Conservation (phyloP, 345 rosid genomes). For the Boechera stricta region DNA sequence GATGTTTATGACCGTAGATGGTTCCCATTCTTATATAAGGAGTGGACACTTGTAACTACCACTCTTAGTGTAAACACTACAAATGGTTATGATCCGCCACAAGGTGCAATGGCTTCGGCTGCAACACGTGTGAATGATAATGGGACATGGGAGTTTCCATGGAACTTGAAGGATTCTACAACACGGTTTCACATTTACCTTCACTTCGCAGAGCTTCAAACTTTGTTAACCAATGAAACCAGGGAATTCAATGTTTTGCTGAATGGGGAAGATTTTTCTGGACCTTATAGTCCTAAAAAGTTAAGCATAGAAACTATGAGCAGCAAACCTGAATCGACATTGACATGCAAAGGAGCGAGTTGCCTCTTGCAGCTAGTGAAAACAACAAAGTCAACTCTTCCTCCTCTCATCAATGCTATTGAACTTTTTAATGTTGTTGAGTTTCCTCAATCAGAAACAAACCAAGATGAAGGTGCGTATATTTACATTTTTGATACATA, state of each 20-base stretch:
- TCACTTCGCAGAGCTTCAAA: neutral
- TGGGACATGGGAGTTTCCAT: neutral
- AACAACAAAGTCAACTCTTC: neutral
- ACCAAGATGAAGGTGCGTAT: neutral
- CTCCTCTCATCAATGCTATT: conserved; percentile 7
- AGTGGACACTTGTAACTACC: neutral
- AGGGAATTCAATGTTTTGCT: neutral
- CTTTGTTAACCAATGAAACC: neutral
- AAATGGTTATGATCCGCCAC: neutral
- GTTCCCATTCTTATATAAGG: neutral
- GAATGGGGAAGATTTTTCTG: neutral
- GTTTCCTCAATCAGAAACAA: neutral
- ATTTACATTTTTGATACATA: neutral
- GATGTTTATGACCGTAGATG: neutral
- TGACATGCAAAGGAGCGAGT: neutral
- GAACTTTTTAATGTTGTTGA: neutral
- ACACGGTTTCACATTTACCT: neutral
- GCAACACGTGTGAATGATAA: neutral
- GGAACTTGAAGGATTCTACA: neutral
- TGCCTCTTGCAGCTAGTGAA: neutral
- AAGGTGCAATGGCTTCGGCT: neutral
- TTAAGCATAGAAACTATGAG: neutral
- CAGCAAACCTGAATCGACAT: neutral
- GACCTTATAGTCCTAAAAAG: neutral
- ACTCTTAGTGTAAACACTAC: neutral